Evolutionary conservation across 768 basidiomycete species (phyloP), one percentile per base, ranked within the genome.

Genomic region (Xerocomus spinulosus): DNA sequence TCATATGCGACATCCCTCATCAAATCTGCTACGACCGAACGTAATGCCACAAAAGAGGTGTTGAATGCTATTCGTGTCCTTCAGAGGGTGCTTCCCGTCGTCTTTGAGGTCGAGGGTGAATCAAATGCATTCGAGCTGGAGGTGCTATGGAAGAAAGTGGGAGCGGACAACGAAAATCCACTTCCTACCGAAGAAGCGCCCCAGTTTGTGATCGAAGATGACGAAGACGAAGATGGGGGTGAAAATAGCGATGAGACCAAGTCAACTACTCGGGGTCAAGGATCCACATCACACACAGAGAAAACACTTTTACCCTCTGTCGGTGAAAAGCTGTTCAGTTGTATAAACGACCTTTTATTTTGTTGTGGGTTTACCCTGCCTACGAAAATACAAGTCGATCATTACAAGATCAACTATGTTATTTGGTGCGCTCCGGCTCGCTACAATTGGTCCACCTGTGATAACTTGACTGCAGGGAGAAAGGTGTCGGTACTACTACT

Each of bases 331-430:
- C 71, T 97, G 18, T 86, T 95, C 54, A 79, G 76, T 57, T 82
- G 83, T 49, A 71, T 91, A 9, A 79, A 91, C 48, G 94, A 98
- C 62, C 73, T 97, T 10, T 63, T 96, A 32, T 98, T 95, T 66
- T 92, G 92, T 62, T 94, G 91, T 56, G 92, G 91, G 12, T 96
- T 98, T 58, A 95, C 93, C 0, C 70, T 97, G 9, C 90, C 95
- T 9, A 77, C 76, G 24, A 80, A 79, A 63, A 72, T 87, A 37
- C 85, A 89, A 62, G 78, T 82, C 40, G 84, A 87, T 60, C 84
- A 85, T 56, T 80, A 89, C 64, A 87, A 89, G 63, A 83, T 92
- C 37, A 83, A 86, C 63, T 87, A 92, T 72, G 73, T 87, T 20
- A 94, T 94, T 46, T 95, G 92, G 91, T 91, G 64, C 50, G 85